Evolutionary conservation across 768 basidiomycete genomes (phyloP).

Genomic region (Termitomyces sp.): DNA sequence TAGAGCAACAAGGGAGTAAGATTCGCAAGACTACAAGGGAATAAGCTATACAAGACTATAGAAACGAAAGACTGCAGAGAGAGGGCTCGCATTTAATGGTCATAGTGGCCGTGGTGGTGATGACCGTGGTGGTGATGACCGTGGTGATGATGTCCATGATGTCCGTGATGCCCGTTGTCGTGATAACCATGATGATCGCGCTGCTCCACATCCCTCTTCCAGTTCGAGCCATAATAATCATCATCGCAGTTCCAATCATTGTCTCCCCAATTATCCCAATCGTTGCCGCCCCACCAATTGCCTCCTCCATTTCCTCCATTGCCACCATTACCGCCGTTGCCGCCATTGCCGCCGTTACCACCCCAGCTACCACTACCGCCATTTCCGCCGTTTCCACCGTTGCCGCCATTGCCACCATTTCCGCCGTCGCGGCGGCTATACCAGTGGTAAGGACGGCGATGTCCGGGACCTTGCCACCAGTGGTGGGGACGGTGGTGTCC

Average conservation of each 20-base stretch:
- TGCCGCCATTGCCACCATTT: not conserved
- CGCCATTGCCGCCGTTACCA: not conserved
- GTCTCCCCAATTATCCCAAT: not conserved
- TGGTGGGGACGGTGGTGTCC: not conserved
- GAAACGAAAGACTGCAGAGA: too few relatives aligned
- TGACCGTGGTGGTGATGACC: not conserved
- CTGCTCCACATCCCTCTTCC: not conserved
- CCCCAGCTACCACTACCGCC: not conserved
- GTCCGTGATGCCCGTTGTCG: not conserved
- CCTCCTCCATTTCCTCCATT: not conserved
- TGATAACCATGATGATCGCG: not conserved
- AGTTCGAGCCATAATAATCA: not conserved
- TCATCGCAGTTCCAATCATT: not conserved
- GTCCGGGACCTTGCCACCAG: not conserved
- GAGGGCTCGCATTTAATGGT: too few relatives aligned
- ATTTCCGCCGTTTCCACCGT: not conserved
- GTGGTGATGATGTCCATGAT: not conserved
- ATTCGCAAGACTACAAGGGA: too few relatives aligned
- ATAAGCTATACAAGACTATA: too few relatives aligned
- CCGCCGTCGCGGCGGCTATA: not conserved
- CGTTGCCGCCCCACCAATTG: not conserved
- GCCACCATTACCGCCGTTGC: not conserved
- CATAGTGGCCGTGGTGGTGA: not conserved
- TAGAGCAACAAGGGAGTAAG: too few relatives aligned
- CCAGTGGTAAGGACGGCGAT: not conserved